A percentile compares a stretch with the other conserved stretches of the same genome.
Evolutionary conservation across 768 basidiomycete genomes (phyloP).

Genomic region (Psilocybe tampanensis): DNA sequence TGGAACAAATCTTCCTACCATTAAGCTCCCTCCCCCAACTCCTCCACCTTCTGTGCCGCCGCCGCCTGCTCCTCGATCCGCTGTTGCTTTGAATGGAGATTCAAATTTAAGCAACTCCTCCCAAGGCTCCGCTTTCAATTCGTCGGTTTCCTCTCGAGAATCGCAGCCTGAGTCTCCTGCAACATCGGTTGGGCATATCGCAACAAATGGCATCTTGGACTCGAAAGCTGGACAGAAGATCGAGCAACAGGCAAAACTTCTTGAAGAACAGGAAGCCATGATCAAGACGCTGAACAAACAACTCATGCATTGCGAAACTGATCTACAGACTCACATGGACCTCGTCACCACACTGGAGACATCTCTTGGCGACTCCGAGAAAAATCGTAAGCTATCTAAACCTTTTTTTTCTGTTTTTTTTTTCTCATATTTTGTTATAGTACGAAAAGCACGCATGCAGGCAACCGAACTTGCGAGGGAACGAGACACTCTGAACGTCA

Average conservation of each 20-base stretch:
- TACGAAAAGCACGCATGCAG: conserved; percentile 93
- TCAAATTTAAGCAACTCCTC: conserved; percentile 62
- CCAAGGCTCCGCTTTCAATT: conserved; percentile 56
- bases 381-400: conserved; percentile 69
- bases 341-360: conserved; percentile 83
- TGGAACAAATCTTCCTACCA: conserved; percentile 57
- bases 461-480: conserved; percentile 88
- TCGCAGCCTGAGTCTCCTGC: conserved; percentile 70
- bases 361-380: conserved; percentile 89
- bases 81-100: conserved; percentile 44
- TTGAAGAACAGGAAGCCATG: conserved; percentile 88
- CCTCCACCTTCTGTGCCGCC: conserved; percentile 89
- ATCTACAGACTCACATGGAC: conserved; percentile 91
- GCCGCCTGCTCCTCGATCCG: conserved; percentile 68
- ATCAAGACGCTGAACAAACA: conserved; percentile 95
- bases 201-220: conserved; percentile 51
- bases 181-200: conserved; percentile 57
- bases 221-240: conserved; percentile 58
- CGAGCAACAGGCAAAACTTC: conserved; percentile 73
- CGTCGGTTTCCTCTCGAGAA: conserved; percentile 67
- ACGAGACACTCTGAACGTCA: conserved; percentile 70
- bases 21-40: conserved; percentile 85
- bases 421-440: conserved; percentile 36
- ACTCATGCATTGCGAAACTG: conserved; percentile 88
- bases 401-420: conserved; percentile 4